Base-by-base conservation (phyloP, 305 asterid genomes). In the Fraxinus velutina region DNA sequence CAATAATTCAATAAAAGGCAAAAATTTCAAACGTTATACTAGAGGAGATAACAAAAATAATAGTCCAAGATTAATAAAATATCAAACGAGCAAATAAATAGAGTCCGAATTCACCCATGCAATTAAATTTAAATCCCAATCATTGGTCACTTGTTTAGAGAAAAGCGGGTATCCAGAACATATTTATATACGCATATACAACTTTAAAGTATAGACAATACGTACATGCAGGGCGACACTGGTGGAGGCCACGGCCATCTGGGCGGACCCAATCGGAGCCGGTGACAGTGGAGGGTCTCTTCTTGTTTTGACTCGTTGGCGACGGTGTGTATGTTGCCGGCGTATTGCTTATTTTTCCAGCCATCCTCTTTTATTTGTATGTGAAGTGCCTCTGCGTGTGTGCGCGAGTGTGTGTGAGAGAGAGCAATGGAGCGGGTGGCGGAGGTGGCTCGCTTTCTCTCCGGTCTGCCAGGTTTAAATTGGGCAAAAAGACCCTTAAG, bases 161-260 rank as follows among this genome's bases (percentile, higher is more conserved):
- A 75, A 78, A 70, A 9, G 34, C 82, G 12, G 24, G 52, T 73
- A 74, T 42, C 33, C 52, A 39, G 27, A 79, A 6, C 44, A 50
- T 78, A 3, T 32, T 32, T 32, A 32, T n/a, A 15, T 24, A 42
- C 3, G 10, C 0, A 34, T 0, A 66, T 8, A 68, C 70, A 62
- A 19, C 19, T 6, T 83, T 39, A 22, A 60, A 30, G 50, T 13
- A 57, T n/a, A 42, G 47, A 39, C 27, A 77, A n/a, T 21, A 83
- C 90, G 37, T 84, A 95, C 99, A 93, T 75, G 99, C 97, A 80
- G 94, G 97, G 84, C 99, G 94, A 86, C 99, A 96, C 85, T 92
- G 93, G 86, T 92, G 97, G 88, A 85, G 86, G 86, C 86, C 80
- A 62, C 99, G 97, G 77, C 93, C 97, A 42, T 96, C 98, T 36